These are phyloP conservation scores for Ambrosia artemisiifolia DNA, from an alignment of 129 eudicot species.

Conservation along the genomic window DNA sequence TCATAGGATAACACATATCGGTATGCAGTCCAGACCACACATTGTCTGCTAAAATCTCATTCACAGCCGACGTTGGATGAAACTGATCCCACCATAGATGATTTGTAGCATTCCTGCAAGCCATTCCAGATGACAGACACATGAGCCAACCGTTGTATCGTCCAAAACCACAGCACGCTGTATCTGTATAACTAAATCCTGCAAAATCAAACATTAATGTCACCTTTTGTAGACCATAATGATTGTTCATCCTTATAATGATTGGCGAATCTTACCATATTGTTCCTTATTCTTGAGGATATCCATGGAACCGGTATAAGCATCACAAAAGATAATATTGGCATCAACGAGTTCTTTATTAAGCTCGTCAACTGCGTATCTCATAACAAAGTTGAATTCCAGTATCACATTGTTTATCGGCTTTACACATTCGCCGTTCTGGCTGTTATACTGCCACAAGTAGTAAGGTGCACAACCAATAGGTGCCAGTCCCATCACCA, in stretches of 20 bases:
- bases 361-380: constrained; percentile 75
- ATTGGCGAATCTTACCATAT: constrained; percentile 47
- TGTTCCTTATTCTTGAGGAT: constrained; percentile 55
- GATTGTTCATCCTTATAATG: neutral
- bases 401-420: constrained; percentile 77
- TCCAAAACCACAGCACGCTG: constrained; percentile 92
- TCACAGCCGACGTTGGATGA: constrained; percentile 87
- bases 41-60: constrained; percentile 68
- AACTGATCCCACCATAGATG: constrained; percentile 99
- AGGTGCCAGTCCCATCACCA: constrained; percentile 90
- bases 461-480: constrained; percentile 94
- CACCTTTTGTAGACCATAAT: no score
- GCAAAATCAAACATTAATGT: neutral
- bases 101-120: constrained; percentile 68
- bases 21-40: constrained; percentile 88
- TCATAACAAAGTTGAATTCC: constrained; percentile 84
- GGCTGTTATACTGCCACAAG: constrained; percentile 71
- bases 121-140: constrained; percentile 84
- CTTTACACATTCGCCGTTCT: constrained; percentile 64
- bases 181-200: constrained; percentile 66
- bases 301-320: constrained; percentile 77
- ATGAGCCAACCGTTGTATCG: constrained; percentile 72
- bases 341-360: constrained; percentile 54
- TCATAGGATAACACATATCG: constrained; percentile 78
- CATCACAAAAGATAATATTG: constrained; percentile 73